Percentiles rank a stretch among this genome's conserved stretches.
These are phyloP conservation scores for Eryngium alpinum DNA, from an alignment of 140 eudicot species.

Conservation along the genomic window DNA sequence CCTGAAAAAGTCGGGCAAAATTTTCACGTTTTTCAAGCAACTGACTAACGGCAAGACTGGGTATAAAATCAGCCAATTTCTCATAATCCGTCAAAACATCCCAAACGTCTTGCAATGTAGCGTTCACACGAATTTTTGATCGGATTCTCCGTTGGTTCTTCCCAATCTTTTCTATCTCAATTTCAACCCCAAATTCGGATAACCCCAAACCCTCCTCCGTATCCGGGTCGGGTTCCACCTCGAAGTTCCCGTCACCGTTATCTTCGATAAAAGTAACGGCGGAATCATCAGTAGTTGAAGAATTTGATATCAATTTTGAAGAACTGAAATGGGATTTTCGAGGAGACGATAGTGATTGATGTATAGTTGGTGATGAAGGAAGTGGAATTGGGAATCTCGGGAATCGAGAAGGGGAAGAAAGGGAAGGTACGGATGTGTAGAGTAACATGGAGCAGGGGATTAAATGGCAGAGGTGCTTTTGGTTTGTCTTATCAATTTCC, in stretches of 20 bases:
- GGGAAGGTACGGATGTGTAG: background rate
- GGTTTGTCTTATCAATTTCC: background rate
- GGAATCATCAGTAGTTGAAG: background rate
- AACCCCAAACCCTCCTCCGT: background rate
- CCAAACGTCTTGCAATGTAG: slow-evolving; percentile 54
- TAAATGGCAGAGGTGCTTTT: background rate
- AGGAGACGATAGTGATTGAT: background rate
- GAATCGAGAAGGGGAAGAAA: background rate
- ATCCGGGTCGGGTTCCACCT: background rate
- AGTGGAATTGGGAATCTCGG: background rate
- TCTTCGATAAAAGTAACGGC: background rate
- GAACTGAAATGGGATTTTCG: background rate
- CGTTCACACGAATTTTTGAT: slow-evolving; percentile 46
- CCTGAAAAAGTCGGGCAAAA: slow-evolving; percentile 78
- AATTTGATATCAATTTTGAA: background rate
- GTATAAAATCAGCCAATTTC: slow-evolving; percentile 56
- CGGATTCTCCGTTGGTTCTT: slow-evolving; percentile 52
- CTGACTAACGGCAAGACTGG: slow-evolving; percentile 65
- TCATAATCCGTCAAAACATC: slow-evolving; percentile 69
- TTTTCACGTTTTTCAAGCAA: slow-evolving; percentile 52
- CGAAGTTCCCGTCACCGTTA: background rate
- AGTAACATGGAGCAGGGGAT: background rate
- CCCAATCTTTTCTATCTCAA: slow-evolving; percentile 50
- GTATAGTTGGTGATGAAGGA: background rate
- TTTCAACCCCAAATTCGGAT: slow-evolving; percentile 24